phyloP scores from a whole-genome alignment of 2,329 filamentous ascomycete species.

The Stachybotrys echinatus region DNA sequence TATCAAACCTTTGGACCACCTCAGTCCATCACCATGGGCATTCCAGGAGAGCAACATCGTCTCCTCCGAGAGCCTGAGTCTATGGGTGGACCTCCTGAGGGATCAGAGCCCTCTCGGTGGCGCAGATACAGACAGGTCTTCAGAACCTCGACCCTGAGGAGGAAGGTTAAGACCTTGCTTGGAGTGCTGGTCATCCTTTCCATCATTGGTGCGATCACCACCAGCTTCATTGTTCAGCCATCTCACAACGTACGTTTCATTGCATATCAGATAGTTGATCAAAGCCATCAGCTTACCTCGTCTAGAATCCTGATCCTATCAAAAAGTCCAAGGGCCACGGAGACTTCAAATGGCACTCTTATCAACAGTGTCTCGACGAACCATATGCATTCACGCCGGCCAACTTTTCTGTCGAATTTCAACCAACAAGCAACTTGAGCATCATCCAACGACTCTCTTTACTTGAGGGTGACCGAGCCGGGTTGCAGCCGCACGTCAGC shows the following conservation, averaged over 20 bases:
- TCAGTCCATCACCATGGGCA: slow-evolving; percentile 37
- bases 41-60: slow-evolving; percentile 33
- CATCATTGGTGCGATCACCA: slow-evolving; percentile 21
- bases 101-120: slow-evolving; percentile 18
- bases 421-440: slow-evolving; percentile 25
- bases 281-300: too few relatives aligned
- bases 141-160: slow-evolving; percentile 13
- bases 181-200: slow-evolving; percentile 26
- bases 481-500: slow-evolving; percentile 29
- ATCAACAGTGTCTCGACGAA: slow-evolving; percentile 17
- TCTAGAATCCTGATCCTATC: too few relatives aligned
- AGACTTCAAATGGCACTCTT: slow-evolving; percentile 20
- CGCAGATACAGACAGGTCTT: slow-evolving; percentile 18
- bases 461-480: slow-evolving; percentile 9
- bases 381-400: slow-evolving; percentile 11
- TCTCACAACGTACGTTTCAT: slow-evolving; percentile 22
- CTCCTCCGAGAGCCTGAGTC: slow-evolving; percentile 41
- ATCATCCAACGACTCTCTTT: slow-evolving; percentile 32
- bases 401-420: slow-evolving; percentile 25
- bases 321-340: slow-evolving; percentile 12
- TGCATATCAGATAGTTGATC: not conserved
- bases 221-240: slow-evolving; percentile 9
- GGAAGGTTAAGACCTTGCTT: slow-evolving; percentile 21
- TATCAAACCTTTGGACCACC: slow-evolving; percentile 38
- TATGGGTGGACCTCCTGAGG: slow-evolving; percentile 30